Conservation (phyloP, 2,329 filamentous ascomycete genomes). For the Emmonsiellopsis sp. region DNA sequence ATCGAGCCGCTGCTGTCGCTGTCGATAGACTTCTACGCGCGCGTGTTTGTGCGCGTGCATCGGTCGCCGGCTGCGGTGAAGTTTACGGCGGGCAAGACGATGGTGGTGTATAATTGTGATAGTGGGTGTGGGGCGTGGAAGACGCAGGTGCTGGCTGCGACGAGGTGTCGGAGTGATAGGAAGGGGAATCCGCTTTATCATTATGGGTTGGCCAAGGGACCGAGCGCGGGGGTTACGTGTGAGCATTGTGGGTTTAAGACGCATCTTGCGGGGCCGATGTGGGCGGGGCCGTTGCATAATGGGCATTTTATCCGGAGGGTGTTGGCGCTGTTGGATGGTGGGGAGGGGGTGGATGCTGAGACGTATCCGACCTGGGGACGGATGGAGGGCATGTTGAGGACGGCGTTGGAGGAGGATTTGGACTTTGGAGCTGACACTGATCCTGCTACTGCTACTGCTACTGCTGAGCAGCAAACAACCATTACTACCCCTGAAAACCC, state of each 20-base stretch:
- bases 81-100: conserved; percentile 80
- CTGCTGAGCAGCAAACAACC: neutral
- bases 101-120: conserved; percentile 89
- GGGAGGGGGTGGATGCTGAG: conserved; percentile 55
- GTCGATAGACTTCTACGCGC: conserved; percentile 91
- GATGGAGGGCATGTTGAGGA: conserved; percentile 84
- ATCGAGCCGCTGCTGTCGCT: conserved; percentile 88
- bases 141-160: conserved; percentile 67
- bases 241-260: conserved; percentile 78
- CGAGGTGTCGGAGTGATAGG: conserved; percentile 58
- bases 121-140: conserved; percentile 85
- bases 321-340: conserved; percentile 59
- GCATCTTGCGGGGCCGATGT: conserved; percentile 91
- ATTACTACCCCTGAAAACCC: conserved; percentile 5
- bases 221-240: conserved; percentile 58
- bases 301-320: conserved; percentile 72
- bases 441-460: neutral
- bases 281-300: conserved; percentile 80
- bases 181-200: conserved; percentile 68
- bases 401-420: conserved; percentile 68
- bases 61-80: conserved; percentile 81
- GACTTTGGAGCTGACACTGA: conserved; percentile 14
- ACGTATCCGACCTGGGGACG: conserved; percentile 72
- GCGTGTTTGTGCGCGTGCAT: conserved; percentile 75
- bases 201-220: conserved; percentile 63